These are phyloP conservation scores for Penicillium cinerascens DNA, from an alignment of 495 filamentous ascomycete species.

Conservation along the genomic window DNA sequence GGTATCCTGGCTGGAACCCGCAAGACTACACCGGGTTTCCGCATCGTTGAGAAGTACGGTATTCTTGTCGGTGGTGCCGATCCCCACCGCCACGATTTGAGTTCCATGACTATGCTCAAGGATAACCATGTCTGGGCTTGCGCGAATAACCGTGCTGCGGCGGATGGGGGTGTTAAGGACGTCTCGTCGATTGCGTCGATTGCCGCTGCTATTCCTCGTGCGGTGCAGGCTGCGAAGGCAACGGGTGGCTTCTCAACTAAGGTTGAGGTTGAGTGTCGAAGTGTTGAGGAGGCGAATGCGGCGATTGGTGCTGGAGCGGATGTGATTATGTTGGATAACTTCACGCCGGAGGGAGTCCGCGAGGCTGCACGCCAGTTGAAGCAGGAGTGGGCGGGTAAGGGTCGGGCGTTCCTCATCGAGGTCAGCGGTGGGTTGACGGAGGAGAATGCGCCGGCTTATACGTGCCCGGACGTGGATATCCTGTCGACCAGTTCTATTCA, in stretches of 20 bases:
- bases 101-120: conserved; percentile 96
- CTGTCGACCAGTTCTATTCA: conserved; percentile 95
- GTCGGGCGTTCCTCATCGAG: conserved; percentile 70
- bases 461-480: conserved; percentile 88
- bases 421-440: conserved; percentile 87
- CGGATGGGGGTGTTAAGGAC: conserved; percentile 12
- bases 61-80: conserved; percentile 93
- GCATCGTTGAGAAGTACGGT: conserved; percentile 95
- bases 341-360: conserved; percentile 69
- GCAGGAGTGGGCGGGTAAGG: conserved; percentile 65
- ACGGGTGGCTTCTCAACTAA: conserved; percentile 88
- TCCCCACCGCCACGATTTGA: conserved; percentile 86
- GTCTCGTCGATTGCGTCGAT: conserved; percentile 22
- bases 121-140: conserved; percentile 96
- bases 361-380: conserved; percentile 68
- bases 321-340: conserved; percentile 97
- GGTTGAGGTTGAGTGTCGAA: conserved; percentile 93
- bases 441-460: conserved; percentile 75
- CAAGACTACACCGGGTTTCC: conserved; percentile 95
- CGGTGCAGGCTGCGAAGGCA: conserved; percentile 77
- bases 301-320: conserved; percentile 89
- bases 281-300: conserved; percentile 81
- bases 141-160: conserved; percentile 43
- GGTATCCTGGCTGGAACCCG: conserved; percentile 90
- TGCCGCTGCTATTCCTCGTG: conserved; percentile 71